Evolutionary conservation across 2,329 filamentous ascomycete species (phyloP).

Genomic region (Colletotrichum coccodes): DNA sequence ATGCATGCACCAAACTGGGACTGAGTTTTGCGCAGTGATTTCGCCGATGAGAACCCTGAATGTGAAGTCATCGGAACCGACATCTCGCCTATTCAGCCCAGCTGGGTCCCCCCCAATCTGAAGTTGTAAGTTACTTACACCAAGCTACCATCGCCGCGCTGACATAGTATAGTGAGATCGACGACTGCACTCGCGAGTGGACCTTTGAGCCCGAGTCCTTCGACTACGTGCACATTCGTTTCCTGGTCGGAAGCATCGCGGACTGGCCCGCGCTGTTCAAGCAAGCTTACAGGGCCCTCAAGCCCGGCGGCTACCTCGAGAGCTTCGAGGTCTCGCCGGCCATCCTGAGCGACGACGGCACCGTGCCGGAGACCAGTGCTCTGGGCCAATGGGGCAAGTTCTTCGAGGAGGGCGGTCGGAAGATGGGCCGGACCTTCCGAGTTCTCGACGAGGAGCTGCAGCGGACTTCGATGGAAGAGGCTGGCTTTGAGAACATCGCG

Average conservation of each 20-base stretch:
- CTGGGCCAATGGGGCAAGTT: conserved; percentile 46
- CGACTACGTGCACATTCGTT: conserved; percentile 68
- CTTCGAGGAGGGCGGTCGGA: conserved; percentile 45
- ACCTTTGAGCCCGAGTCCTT: conserved; percentile 57
- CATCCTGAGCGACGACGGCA: conserved; percentile 42
- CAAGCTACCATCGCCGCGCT: conserved; percentile 53
- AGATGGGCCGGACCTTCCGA: conserved; percentile 43
- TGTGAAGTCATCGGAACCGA: conserved; percentile 62
- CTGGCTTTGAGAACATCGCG: conserved; percentile 39
- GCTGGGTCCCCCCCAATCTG: conserved; percentile 64
- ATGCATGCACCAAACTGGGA: not conserved
- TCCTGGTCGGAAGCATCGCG: conserved; percentile 61
- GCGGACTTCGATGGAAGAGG: conserved; percentile 41
- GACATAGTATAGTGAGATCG: conserved; percentile 54
- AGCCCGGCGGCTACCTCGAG: conserved; percentile 56
- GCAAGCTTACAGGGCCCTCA: conserved; percentile 58
- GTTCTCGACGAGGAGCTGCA: conserved; percentile 44
- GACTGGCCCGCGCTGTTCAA: conserved; percentile 63
- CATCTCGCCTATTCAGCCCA: conserved; percentile 67
- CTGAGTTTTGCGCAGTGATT: conserved; percentile 51
- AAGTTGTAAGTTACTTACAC: conserved; percentile 46
- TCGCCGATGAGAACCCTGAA: conserved; percentile 53
- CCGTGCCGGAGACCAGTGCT: conserved; percentile 41
- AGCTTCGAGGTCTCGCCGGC: conserved; percentile 48
- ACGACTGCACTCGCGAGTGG: conserved; percentile 66